Conservation (phyloP, 2,329 filamentous ascomycete genomes). For the Fonsecaea monophora region DNA sequence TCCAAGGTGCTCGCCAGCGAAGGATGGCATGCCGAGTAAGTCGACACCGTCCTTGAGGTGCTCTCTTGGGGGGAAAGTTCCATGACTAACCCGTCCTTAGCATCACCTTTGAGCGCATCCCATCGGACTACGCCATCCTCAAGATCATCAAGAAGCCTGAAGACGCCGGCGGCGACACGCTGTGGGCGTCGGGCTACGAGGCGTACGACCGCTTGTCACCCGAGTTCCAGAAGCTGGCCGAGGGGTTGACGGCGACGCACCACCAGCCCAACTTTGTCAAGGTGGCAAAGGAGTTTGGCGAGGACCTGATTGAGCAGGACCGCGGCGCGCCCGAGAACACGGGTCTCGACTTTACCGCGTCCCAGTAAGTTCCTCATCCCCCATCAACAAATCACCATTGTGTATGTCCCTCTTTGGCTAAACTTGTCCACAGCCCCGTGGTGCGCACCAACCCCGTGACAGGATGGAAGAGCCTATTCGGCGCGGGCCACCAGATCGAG, state of each 20-base stretch:
- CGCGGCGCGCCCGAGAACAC: slow-evolving; percentile 64
- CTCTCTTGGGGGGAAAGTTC: slow-evolving; percentile 39
- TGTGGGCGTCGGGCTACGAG: slow-evolving; percentile 73
- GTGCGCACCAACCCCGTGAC: slow-evolving; percentile 69
- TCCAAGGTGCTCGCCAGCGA: slow-evolving; percentile 44
- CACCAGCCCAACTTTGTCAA: slow-evolving; percentile 44
- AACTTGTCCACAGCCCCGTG: slow-evolving; percentile 55
- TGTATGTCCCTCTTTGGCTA: slow-evolving; percentile 11
- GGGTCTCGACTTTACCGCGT: slow-evolving; percentile 58
- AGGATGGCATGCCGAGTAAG: slow-evolving; percentile 57
- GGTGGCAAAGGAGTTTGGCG: slow-evolving; percentile 44
- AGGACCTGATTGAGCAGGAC: slow-evolving; percentile 43
- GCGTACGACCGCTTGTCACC: slow-evolving; percentile 65
- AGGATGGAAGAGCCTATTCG: slow-evolving; percentile 63
- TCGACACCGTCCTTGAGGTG: slow-evolving; percentile 27
- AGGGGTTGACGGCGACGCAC: slow-evolving; percentile 50
- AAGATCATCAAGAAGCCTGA: slow-evolving; percentile 62
- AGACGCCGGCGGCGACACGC: slow-evolving; percentile 62
- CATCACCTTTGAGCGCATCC: slow-evolving; percentile 69
- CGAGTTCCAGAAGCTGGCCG: slow-evolving; percentile 56
- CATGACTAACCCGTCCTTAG: slow-evolving; percentile 35
- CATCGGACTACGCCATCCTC: slow-evolving; percentile 68
- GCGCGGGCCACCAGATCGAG: slow-evolving; percentile 44
- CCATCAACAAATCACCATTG: slow-evolving; percentile 25
- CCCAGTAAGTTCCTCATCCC: slow-evolving; percentile 55